Evolutionary conservation across 31 red algal genomes (phyloP).

Genomic region (Odonthalia washingtoniensis): DNA sequence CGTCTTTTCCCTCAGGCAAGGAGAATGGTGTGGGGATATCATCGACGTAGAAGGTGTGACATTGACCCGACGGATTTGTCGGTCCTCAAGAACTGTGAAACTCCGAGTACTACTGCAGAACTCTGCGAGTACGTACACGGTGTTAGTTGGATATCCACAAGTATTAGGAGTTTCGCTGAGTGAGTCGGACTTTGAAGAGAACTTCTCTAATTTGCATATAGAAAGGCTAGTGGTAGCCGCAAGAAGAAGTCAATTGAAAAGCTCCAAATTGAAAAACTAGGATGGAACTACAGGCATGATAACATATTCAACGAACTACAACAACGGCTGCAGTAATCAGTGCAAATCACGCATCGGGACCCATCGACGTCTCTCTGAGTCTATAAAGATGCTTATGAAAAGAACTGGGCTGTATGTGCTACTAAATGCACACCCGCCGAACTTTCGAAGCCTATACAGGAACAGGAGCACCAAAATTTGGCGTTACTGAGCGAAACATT

Average conservation of each 20-base stretch:
- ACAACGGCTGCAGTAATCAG: constrained; percentile 2
- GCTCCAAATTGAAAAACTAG: constrained; percentile 12
- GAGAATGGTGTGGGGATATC: constrained; percentile 11
- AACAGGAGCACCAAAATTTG: constrained; percentile 27
- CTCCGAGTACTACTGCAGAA: constrained; percentile 12
- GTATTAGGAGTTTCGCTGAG: constrained; percentile 25
- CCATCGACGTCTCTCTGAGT: constrained; percentile 18
- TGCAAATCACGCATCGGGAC: background rate
- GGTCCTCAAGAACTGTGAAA: background rate
- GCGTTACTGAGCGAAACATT: constrained; percentile 34
- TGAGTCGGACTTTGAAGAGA: background rate
- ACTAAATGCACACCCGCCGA: constrained; percentile 19
- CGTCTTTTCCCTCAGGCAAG: constrained; percentile 32
- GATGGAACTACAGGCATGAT: constrained; percentile 10
- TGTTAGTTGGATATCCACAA: constrained; percentile 26
- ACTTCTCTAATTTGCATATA: constrained; percentile 35
- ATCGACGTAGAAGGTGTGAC: constrained; percentile 4
- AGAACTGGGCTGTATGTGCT: constrained; percentile 30
- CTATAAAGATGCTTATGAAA: constrained; percentile 38
- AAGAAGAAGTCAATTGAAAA: constrained; percentile 37
- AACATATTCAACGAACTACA: constrained; percentile 3
- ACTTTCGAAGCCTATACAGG: background rate
- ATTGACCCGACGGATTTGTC: constrained; percentile 19
- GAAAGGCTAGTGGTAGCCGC: constrained; percentile 14
- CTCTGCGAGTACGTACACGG: constrained; percentile 41